Percentiles rank a stretch among this genome's conserved stretches.
These are phyloP conservation scores for Volvox reticuliferus DNA, from an alignment of 139 green algal genomes.

Conservation along the genomic window DNA sequence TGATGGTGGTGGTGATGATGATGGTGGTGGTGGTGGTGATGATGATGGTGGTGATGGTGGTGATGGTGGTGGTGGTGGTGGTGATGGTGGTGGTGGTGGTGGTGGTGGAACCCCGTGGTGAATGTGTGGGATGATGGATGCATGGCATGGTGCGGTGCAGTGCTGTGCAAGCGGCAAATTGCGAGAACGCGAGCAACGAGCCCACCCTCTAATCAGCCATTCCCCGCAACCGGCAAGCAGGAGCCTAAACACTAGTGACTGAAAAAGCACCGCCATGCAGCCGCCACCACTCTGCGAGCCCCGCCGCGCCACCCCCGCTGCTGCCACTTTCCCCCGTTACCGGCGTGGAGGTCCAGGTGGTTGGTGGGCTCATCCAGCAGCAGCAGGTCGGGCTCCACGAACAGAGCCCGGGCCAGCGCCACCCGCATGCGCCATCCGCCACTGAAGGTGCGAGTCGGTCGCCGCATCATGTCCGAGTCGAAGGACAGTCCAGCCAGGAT, in stretches of 20 bases:
- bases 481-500: conserved; percentile 91
- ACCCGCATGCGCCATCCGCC: conserved; percentile 79
- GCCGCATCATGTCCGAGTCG: conserved; percentile 74
- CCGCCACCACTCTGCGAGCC: no score
- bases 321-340: conserved; percentile 4
- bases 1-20: neutral
- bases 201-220: no score
- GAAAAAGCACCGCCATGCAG: neutral
- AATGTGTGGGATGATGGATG: neutral
- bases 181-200: no score
- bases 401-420: conserved; percentile 85
- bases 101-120: neutral
- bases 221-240: neutral
- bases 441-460: conserved; percentile 79
- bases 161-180: no score
- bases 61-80: neutral
- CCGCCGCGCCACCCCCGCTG: no score
- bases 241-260: no score
- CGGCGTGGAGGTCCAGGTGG: conserved; percentile 75
- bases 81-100: no score
- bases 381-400: conserved; percentile 89
- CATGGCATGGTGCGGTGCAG: neutral
- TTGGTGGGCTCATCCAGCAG: conserved; percentile 90
- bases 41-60: no score
- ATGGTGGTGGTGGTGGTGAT: neutral